These are phyloP conservation scores for Paracoccidioides lutzii DNA, from an alignment of 2,329 filamentous ascomycete species.

Conservation along the genomic window DNA sequence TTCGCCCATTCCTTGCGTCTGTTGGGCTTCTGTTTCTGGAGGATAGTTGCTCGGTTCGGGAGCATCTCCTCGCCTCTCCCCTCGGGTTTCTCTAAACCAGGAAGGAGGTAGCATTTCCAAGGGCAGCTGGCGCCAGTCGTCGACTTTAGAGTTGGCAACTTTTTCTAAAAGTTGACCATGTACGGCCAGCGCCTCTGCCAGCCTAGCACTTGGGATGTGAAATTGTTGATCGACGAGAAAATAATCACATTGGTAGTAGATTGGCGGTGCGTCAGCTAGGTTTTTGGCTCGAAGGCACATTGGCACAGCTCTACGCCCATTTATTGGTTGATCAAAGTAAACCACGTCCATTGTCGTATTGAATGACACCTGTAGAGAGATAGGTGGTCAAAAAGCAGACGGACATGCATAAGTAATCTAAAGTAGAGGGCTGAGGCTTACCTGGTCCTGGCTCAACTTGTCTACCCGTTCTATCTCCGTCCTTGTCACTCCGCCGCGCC, in stretches of 20 bases:
- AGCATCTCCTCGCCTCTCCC: neutral
- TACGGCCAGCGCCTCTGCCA: constrained; percentile 9
- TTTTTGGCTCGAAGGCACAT: constrained; percentile 12
- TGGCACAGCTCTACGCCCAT: neutral
- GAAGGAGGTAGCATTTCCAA: constrained; percentile 9
- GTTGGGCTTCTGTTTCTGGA: neutral
- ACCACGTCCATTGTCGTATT: constrained; percentile 19
- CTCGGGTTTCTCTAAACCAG: constrained; percentile 7
- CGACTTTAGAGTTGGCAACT: constrained; percentile 5
- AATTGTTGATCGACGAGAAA: constrained; percentile 11
- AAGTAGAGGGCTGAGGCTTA: constrained; percentile 6
- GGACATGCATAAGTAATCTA: neutral
- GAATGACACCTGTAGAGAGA: neutral
- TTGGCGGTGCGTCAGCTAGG: constrained; percentile 2
- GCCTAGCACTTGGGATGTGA: constrained; percentile 11
- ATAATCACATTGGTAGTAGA: constrained; percentile 10
- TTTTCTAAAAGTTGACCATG: constrained; percentile 11
- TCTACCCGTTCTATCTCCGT: constrained; percentile 19
- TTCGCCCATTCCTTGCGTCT: neutral
- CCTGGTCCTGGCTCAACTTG: constrained; percentile 13
- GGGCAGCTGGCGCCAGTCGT: constrained; percentile 14
- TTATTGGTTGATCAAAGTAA: constrained; percentile 1
- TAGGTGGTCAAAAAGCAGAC: neutral
- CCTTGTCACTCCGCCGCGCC: constrained; percentile 10
- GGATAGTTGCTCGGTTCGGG: neutral